Base-by-base conservation (phyloP, 2,329 filamentous ascomycete species). In the Dactylellina leptospora region DNA sequence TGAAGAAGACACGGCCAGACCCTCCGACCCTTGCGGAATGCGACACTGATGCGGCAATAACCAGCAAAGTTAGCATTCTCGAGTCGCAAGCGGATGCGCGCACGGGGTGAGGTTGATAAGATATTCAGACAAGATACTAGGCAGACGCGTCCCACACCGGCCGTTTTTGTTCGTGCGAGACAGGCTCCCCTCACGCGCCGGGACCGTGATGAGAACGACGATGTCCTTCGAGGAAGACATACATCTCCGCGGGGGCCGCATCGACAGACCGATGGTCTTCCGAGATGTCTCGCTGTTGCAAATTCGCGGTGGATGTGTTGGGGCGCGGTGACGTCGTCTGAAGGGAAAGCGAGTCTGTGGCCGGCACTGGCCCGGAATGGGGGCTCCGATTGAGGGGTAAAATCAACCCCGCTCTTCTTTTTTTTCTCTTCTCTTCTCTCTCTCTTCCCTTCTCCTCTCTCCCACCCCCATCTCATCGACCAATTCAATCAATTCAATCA, bases 371-470 rank as follows among this genome's bases (percentile, higher is more conserved):
- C 4, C 22, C 20, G 44, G 44, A 28, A 6, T 6, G 13, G 20
- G 4, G 2, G 16, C 27, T n/a, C n/a, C n/a, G n/a, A n/a, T n/a
- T n/a, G n/a, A n/a, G n/a, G n/a, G 27, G 20, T 58, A 22, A 66
- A 66, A 58, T 50, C 36, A 44, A 66, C 61, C 61, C 61, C 51
- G 51, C 38, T 58, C 42, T 51, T 2, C 33, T n/a, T n/a, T n/a
- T 58, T 42, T 44, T 56, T 66, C 38, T 33, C 9, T 23, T 22
- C 33, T 25, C 22, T 51, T 40, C 44, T 54, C 25, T 53, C 38
- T 40, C 54, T 56, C 51, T 30, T 25, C 58, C 23, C 60, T 44
- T 64, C 60, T 55, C 28, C 42, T 42, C 30, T 16, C 16, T 40
- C 18, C 38, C 40, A 27, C 38, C 28, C n/a, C 40, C 60, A 64